A percentile compares a stretch with the other conserved stretches of the same genome.
These are phyloP conservation scores for Cordyceps farinosa DNA, from an alignment of 2,329 filamentous ascomycete species.

Conservation along the genomic window DNA sequence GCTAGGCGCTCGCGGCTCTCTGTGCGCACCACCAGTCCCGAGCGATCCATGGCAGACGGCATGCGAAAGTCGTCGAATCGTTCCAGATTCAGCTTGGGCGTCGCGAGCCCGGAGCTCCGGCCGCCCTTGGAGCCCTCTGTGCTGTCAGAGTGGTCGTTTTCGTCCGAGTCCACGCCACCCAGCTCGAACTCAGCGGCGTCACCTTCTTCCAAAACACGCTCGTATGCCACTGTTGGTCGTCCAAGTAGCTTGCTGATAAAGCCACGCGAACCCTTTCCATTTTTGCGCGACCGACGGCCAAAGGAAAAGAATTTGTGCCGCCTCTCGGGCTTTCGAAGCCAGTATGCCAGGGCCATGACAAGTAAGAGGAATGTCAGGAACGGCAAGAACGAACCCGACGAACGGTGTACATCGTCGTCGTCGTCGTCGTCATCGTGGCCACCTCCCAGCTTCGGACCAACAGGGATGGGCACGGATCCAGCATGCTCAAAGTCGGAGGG, in stretches of 20 bases:
- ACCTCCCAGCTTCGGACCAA: constrained; percentile 19
- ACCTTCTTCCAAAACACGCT: constrained; percentile 81
- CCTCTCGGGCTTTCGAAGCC: constrained; percentile 77
- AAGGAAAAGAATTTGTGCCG: constrained; percentile 40
- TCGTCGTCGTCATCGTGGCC: constrained; percentile 42
- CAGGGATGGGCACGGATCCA: constrained; percentile 48
- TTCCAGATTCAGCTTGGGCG: constrained; percentile 56
- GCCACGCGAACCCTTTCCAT: constrained; percentile 43
- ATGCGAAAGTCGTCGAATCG: constrained; percentile 47
- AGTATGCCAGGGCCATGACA: constrained; percentile 63
- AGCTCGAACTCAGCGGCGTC: constrained; percentile 75
- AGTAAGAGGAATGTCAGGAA: constrained; percentile 59
- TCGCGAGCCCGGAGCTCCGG: constrained; percentile 63
- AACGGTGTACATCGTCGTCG: constrained; percentile 57
- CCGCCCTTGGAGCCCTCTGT: constrained; percentile 55
- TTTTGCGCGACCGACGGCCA: constrained; percentile 34
- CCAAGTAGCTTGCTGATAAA: constrained; percentile 64
- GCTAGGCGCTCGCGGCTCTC: constrained; percentile 80
- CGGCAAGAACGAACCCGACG: constrained; percentile 67
- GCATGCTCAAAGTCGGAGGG: constrained; percentile 82
- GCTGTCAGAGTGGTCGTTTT: constrained; percentile 62
- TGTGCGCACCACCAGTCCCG: constrained; percentile 73
- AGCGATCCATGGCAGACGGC: constrained; percentile 55
- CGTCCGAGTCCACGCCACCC: constrained; percentile 60
- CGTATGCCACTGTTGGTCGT: constrained; percentile 59